Percentiles rank a stretch among this genome's conserved stretches.
Conservation (phyloP, 106 monocot species). For the Cymbidium sinense region DNA sequence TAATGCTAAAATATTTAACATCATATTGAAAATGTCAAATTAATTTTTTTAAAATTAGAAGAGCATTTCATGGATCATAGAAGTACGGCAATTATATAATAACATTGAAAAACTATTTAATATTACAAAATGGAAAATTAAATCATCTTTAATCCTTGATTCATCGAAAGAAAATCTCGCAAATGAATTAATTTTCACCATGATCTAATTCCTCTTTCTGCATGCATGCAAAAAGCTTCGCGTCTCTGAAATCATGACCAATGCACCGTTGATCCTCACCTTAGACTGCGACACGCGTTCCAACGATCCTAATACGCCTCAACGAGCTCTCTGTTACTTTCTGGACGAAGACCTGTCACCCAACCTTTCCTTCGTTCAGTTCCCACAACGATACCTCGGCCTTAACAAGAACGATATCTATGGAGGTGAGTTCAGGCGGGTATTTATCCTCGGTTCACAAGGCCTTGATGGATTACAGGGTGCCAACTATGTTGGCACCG, state of each 20-base stretch:
- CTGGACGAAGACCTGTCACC: constrained; percentile 63
- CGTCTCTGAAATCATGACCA: constrained; percentile 80
- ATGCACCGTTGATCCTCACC: constrained; percentile 92
- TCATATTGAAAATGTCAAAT: no score
- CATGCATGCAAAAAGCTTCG: constrained; percentile 32
- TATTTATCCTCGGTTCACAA: constrained; percentile 91
- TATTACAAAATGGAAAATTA: no score
- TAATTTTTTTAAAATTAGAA: no score
- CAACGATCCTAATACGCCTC: constrained; percentile 73
- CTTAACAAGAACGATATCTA: constrained; percentile 91
- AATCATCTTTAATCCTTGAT: no score
- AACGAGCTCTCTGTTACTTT: constrained; percentile 97
- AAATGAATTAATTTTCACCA: no score
- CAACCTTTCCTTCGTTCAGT: constrained; percentile 80
- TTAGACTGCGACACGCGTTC: constrained; percentile 74
- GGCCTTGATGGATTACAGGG: constrained; percentile 89
- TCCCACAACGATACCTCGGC: constrained; percentile 86
- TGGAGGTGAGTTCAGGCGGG: constrained; percentile 78
- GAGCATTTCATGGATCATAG: no score
- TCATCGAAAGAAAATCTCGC: no score
- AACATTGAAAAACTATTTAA: constrained; percentile 49
- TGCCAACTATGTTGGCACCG: constrained; percentile 89
- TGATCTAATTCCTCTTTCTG: constrained; percentile 30
- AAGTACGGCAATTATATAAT: neutral
- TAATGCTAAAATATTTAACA: no score